phyloP scores from a whole-genome alignment of 2,329 filamentous ascomycete genomes.

The Diaporthe capsici region DNA sequence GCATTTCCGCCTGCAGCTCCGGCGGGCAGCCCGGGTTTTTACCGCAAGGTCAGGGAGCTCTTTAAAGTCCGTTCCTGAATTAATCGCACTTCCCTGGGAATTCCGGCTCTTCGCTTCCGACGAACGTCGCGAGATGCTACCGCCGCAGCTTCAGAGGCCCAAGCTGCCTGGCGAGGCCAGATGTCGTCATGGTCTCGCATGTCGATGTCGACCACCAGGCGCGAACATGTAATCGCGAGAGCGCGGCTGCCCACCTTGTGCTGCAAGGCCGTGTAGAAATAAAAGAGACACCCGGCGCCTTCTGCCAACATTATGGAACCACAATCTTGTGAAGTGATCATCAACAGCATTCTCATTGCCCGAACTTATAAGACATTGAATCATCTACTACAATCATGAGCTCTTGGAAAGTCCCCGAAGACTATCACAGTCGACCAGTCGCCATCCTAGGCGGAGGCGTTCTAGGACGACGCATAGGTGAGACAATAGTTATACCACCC shows the following conservation, averaged over 20 bases:
- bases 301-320: background rate
- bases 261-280: background rate
- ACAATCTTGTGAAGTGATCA: background rate
- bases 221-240: constrained; percentile 9
- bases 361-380: background rate
- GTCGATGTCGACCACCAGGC: background rate
- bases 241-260: background rate
- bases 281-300: background rate
- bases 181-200: constrained; percentile 7
- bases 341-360: background rate
- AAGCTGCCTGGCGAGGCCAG: background rate
- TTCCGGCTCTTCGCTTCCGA: constrained; percentile 3
- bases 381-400: background rate
- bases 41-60: background rate
- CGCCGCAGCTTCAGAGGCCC: background rate
- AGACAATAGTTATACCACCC: background rate
- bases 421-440: constrained; percentile 49
- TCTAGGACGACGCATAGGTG: constrained; percentile 56
- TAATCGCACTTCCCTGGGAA: background rate
- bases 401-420: constrained; percentile 13
- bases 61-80: background rate
- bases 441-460: constrained; percentile 59
- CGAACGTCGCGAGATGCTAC: background rate
- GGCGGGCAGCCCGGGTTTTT: background rate
- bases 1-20: background rate